Evolutionary conservation across 2,329 filamentous ascomycete genomes (phyloP), one percentile per base, ranked within the genome.

Genomic region (Paraconiothyrium sp.): DNA sequence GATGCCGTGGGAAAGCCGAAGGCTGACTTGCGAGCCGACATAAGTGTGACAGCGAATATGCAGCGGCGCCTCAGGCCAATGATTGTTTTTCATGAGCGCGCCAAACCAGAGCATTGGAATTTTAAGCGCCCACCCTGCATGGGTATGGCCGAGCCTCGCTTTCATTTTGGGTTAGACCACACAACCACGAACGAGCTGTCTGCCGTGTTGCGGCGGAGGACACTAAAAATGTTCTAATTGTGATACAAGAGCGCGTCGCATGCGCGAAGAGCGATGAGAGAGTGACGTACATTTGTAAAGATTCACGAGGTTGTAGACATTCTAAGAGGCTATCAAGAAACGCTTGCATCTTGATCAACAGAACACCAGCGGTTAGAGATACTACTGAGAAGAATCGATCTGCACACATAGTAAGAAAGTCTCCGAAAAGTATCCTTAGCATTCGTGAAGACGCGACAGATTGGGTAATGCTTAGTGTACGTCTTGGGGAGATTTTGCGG

Each of bases 1-100:
- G 35, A 16, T 3, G 52, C 52, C 43, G 32, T 48, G 14, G 43
- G 27, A 56, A 56, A 56, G 54, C 54, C 54, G 54, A 54, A 55
- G 54, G 54, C 54, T 56, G 54, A 56, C 16, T 56, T 32, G 16
- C 46, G 39, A 44, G 43, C 35, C 50, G 50, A 54, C 50, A n/a
- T 47, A 20, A 51, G 11, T 43, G 41, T 46, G 41, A 47, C 34
- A 34, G 37, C 39, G 30, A 37, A 48, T 47, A 43, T 56, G 43
- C 43, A 27, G 43, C 54, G 54, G 54, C n/a, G 11, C 14, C 10
- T 35, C 27, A 41, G 43, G 24, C 54, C 54, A 56, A 56, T 56
- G 32, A 24, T 13, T 30, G 22, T 24, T 14, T 27, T 41, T 13
- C n/a, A 24, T 27, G 43, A 43, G 39, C 43, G 41, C 32, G 43